These are phyloP conservation scores for Hondaea fermentalgiana DNA, from an alignment of 108 stramenopile genomes.

Conservation along the genomic window DNA sequence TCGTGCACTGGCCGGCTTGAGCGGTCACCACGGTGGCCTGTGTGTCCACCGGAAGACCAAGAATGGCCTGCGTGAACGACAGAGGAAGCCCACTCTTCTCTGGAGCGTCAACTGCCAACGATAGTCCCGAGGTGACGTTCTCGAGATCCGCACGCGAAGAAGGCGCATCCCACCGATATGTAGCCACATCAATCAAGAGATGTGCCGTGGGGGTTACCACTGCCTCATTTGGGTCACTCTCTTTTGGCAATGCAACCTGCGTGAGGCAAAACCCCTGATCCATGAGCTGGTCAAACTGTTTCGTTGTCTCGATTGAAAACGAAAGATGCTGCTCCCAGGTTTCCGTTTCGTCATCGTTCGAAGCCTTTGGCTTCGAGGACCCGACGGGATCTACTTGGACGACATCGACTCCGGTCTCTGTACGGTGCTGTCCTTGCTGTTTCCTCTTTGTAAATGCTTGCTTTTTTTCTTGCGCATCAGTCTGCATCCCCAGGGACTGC, in stretches of 20 bases:
- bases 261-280: not conserved
- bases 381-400: not conserved
- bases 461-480: too few species aligned
- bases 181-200: not conserved
- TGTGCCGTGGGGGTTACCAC: not conserved
- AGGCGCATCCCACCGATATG: not conserved
- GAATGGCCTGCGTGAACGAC: not conserved
- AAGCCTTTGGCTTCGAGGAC: not conserved
- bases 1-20: too few species aligned
- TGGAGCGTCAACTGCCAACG: not conserved
- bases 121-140: not conserved
- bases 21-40: too few species aligned
- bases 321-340: not conserved
- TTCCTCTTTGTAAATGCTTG: too few species aligned
- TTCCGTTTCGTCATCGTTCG: not conserved
- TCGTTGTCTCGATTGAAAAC: not conserved
- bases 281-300: not conserved
- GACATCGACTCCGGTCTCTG: not conserved
- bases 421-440: too few species aligned
- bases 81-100: not conserved
- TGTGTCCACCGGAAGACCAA: too few species aligned
- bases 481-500: too few species aligned
- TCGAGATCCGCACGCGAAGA: not conserved
- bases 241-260: not conserved
- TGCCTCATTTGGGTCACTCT: not conserved